phyloP scores from a whole-genome alignment of 108 stramenopile genomes.

The Fragilaria crotonensis region DNA sequence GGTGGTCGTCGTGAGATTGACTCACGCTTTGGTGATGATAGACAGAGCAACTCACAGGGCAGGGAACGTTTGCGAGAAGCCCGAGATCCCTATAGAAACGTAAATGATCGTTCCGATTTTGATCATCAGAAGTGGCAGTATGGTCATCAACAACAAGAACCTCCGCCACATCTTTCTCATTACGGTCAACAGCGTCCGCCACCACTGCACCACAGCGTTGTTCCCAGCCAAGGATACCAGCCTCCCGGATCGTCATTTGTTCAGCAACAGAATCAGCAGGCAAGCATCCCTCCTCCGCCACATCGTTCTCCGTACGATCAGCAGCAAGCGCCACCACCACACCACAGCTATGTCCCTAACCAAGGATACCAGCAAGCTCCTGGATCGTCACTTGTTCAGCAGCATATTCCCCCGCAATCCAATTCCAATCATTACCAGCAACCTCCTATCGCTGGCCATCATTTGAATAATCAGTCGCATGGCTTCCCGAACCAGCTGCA shows the following conservation, averaged over 20 bases:
- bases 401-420: conserved; percentile 4
- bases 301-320: conserved; percentile 13
- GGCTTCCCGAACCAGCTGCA: conserved; percentile 3
- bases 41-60: neutral
- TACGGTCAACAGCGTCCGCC: neutral
- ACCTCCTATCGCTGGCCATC: neutral
- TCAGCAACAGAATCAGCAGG: conserved; percentile 9
- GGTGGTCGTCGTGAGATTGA: neutral
- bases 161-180: conserved; percentile 11
- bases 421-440: conserved; percentile 2
- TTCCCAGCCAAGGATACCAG: conserved; percentile 6
- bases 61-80: neutral
- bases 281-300: conserved; percentile 18
- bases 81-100: neutral
- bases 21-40: neutral
- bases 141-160: conserved; percentile 9
- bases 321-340: conserved; percentile 3
- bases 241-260: neutral
- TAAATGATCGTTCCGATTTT: conserved; percentile 6
- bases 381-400: neutral
- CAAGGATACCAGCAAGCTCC: conserved; percentile 1
- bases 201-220: conserved; percentile 2
- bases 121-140: neutral
- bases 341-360: conserved; percentile 3
- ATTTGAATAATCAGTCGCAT: neutral